Base-by-base conservation (phyloP, 2,329 filamentous ascomycete genomes). In the Aspergillus niger region DNA sequence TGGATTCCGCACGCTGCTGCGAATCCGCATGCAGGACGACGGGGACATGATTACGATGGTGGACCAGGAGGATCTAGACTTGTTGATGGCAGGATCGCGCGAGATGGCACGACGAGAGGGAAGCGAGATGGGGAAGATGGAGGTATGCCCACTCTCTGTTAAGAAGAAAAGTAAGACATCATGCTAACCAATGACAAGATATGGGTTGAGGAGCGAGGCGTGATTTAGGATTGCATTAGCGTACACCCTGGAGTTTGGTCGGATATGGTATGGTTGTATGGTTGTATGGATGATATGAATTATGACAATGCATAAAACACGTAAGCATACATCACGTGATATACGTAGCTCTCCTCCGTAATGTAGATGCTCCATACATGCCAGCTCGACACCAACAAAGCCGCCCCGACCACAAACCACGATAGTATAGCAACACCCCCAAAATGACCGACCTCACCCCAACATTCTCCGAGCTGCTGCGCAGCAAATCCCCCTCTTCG, bases 1-100 rank as follows among this genome's bases (percentile, higher is more conserved):
- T 72, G 88, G 85, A 13, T 82, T 97, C 64, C 72, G 69, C 36
- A 69, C 70, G 58, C 81, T 85, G 58, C 80, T 89, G 63, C 86
- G 86, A 59, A 94, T 97, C 80, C 96, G 93, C 83, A 89, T 97
- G 77, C 95, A 95, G 81, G 95, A 98, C 68, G 83, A 89, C 58
- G 90, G 90, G 3, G 94, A 98, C 72, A 94, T 97, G 90, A 96
- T 99, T 72, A 97, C 94, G 32, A 89, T 99, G 86, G 92, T 90
- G 30, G 95, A 99, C 75, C 91, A 97, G 76, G 95, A 99, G 71
- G 95, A 99, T 79, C 79, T 97, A 64, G 93, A 98, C 54, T 91
- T 97, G 87, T 88, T 91, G 28, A 83, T 98, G 57, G 84, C 86
- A 74, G 85, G 82, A 50, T 88, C 89, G 6, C 91, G 87, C 75